Base-by-base conservation (phyloP, 345 rosid genomes). In the Camelina sativa region DNA sequence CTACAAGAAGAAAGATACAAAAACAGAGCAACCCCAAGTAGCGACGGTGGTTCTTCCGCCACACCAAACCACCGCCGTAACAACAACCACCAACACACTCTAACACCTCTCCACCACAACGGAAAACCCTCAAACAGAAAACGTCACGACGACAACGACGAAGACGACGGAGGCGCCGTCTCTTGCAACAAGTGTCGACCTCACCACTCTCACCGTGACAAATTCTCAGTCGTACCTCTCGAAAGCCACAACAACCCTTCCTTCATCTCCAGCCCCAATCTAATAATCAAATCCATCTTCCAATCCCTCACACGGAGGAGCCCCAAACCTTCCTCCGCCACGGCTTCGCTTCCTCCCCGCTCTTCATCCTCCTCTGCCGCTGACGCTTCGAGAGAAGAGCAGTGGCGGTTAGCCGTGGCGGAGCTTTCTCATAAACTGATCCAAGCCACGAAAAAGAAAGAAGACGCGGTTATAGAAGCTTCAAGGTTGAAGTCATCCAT, bases 141-240 rank as follows among this genome's bases (percentile, higher is more conserved):
- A 75, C 84, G 86, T 28, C 83, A 85, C 0, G 85, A 76, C 53
- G 25, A 58, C 51, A 47, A 47, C 43, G 51, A 56, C 44, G 82
- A 51, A 20, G 69, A 58, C 13, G 84, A 70, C 22, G 78, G 77
- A 6, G 69, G 70, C 7, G 79, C 94, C 0, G 87, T 95, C 62
- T 89, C 96, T n/a, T 92, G 97, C 83, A 86, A 86, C 87, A 88
- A 86, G 63, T 95, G 99, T 76, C 85, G 96, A 4, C 99, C 99
- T 9, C 82, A 83, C 65, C 81, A 83, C 57, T 51, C 90, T 17
- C 80, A 80, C 64, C 84, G 94, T 5, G 94, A 89, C 62, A 92
- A 88, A 80, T 83, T 95, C 80, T 87, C 97, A 1, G 88, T 92
- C 13, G 94, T 88, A 19, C 97, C 98, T 61, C 75, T 90, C 35